Conservation (phyloP, 768 basidiomycete genomes). For the Collybia nuda region DNA sequence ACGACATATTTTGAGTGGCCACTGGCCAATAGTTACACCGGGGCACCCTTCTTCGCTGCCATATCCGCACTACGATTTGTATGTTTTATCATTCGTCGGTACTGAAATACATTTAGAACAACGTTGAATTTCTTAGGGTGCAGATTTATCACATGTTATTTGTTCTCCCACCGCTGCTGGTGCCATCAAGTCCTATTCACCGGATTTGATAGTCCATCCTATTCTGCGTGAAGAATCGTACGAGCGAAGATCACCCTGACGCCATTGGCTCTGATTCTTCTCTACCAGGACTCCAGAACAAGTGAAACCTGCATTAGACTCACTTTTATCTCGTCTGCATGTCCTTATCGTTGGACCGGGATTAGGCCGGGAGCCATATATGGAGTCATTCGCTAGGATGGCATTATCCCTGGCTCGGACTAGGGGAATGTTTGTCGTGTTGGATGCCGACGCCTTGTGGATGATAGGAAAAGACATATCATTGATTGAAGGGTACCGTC, state of each 20-base stretch:
- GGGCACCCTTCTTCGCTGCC: constrained; percentile 94
- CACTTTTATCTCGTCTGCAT: constrained; percentile 83
- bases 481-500: constrained; percentile 80
- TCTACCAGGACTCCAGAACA: constrained; percentile 42
- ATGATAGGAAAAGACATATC: constrained; percentile 74
- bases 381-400: constrained; percentile 79
- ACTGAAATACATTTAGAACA: neutral
- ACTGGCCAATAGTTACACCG: constrained; percentile 71
- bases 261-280: neutral
- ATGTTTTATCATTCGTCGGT: constrained; percentile 17
- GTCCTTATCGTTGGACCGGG: constrained; percentile 94
- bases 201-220: constrained; percentile 96
- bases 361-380: constrained; percentile 86
- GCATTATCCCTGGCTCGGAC: constrained; percentile 74
- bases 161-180: constrained; percentile 91
- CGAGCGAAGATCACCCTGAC: constrained; percentile 16
- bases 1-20: neutral
- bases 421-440: constrained; percentile 83
- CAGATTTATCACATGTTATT: constrained; percentile 95
- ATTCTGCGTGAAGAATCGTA: constrained; percentile 74
- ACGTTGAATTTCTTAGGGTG: constrained; percentile 54
- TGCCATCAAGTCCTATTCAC: constrained; percentile 96
- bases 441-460: constrained; percentile 93
- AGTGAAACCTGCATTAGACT: constrained; percentile 54
- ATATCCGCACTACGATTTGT: constrained; percentile 89